phyloP scores from a whole-genome alignment of 1,284 basidiomycete genomes.

The Cutaneotrichosporon daszewskae region DNA sequence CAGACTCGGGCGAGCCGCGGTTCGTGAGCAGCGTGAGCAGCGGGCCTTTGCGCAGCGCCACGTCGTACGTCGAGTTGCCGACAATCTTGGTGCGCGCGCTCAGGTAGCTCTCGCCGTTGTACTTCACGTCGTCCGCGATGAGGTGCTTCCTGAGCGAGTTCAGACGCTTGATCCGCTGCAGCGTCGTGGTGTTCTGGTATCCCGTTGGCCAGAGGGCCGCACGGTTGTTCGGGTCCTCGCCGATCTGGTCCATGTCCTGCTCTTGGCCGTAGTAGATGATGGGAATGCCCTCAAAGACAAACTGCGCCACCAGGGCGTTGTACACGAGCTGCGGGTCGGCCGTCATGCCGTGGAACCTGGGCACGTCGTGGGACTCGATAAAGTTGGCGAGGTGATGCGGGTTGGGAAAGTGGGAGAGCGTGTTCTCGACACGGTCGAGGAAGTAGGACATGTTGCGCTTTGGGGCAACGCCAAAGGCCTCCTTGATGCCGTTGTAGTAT shows the following conservation, averaged over 20 bases:
- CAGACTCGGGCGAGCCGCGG: slow-evolving; percentile 40
- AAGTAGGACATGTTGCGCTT: slow-evolving; percentile 58
- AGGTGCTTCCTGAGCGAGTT: slow-evolving; percentile 69
- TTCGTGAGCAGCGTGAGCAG: slow-evolving; percentile 68
- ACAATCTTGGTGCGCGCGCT: slow-evolving; percentile 57
- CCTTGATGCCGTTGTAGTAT: slow-evolving; percentile 60
- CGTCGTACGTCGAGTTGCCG: slow-evolving; percentile 54
- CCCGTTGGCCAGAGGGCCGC: slow-evolving; percentile 67
- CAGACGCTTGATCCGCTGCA: slow-evolving; percentile 59
- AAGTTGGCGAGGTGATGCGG: slow-evolving; percentile 65
- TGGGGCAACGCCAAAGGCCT: slow-evolving; percentile 56
- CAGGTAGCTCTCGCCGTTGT: slow-evolving; percentile 54
- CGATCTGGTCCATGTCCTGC: slow-evolving; percentile 57
- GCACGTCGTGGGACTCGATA: slow-evolving; percentile 74
- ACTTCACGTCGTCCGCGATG: slow-evolving; percentile 49
- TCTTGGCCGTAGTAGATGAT: slow-evolving; percentile 69
- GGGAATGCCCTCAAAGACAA: slow-evolving; percentile 66
- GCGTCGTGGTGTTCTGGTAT: slow-evolving; percentile 52
- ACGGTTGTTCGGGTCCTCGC: slow-evolving; percentile 64
- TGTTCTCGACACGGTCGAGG: slow-evolving; percentile 54
- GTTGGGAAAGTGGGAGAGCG: slow-evolving; percentile 53
- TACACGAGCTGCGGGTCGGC: slow-evolving; percentile 42
- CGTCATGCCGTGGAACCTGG: slow-evolving; percentile 62
- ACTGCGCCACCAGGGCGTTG: slow-evolving; percentile 62
- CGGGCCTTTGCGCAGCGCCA: slow-evolving; percentile 67